phyloP scores from a whole-genome alignment of 768 basidiomycete species.

The Thelephora ganbajun region DNA sequence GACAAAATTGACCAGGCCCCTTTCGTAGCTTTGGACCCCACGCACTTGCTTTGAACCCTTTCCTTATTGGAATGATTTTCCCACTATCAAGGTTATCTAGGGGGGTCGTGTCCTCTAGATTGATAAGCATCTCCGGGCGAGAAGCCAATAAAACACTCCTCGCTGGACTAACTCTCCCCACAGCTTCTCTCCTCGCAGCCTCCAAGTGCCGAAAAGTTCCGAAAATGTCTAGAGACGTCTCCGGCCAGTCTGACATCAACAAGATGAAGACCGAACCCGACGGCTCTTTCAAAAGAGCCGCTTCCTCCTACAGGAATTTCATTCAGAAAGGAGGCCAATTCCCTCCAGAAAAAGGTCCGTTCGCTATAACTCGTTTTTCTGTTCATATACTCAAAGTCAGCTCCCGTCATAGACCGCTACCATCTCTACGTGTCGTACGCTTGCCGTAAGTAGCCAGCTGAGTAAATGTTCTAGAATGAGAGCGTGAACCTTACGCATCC shows the following conservation, averaged over 20 bases:
- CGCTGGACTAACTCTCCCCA: too few species aligned
- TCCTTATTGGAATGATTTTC: too few species aligned
- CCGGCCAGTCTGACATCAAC: conserved; percentile 34
- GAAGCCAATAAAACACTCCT: too few species aligned
- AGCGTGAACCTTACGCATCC: background rate
- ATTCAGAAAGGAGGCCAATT: conserved; percentile 48
- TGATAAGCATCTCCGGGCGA: too few species aligned
- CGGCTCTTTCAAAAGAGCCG: conserved; percentile 51
- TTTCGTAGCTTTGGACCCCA: too few species aligned
- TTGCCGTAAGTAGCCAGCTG: conserved; percentile 44
- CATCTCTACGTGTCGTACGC: conserved; percentile 82
- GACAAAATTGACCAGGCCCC: too few species aligned
- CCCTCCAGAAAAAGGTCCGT: conserved; percentile 62
- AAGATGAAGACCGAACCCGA: conserved; percentile 40
- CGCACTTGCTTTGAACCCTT: too few species aligned
- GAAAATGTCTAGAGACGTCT: conserved; percentile 13
- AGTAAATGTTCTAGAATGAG: background rate
- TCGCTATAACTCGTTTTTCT: background rate
- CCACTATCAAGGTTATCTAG: too few species aligned
- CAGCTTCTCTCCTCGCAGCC: too few species aligned
- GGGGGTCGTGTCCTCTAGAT: too few species aligned
- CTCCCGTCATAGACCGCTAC: conserved; percentile 50
- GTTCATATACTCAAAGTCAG: background rate
- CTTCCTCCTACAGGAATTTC: conserved; percentile 37
- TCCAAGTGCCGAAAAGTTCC: too few species aligned